phyloP scores from a whole-genome alignment of 768 basidiomycete genomes.

The Neoboletus magnificus region DNA sequence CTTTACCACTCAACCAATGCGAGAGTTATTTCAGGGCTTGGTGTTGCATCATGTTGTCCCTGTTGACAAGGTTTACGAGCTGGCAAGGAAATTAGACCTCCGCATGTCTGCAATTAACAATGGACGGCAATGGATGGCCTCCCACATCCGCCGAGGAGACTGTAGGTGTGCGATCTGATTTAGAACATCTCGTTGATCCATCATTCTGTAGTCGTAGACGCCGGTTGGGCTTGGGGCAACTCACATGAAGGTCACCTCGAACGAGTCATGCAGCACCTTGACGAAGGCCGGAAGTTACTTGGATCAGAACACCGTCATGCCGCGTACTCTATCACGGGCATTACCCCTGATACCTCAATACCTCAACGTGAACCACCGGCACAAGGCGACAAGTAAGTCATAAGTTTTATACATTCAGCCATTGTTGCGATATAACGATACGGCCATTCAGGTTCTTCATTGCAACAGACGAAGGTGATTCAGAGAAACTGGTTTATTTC shows the following conservation, averaged over 20 bases:
- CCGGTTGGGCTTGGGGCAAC: slow-evolving; percentile 34
- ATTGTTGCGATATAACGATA: neutral
- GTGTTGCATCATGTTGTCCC: slow-evolving; percentile 26
- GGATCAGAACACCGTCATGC: slow-evolving; percentile 12
- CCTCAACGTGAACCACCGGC: slow-evolving; percentile 16
- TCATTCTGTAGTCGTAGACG: slow-evolving; percentile 20
- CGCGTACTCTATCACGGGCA: slow-evolving; percentile 17
- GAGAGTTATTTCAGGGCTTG: slow-evolving; percentile 20
- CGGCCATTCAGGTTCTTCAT: slow-evolving; percentile 25
- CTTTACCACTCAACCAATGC: slow-evolving; percentile 19
- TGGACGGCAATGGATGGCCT: slow-evolving; percentile 36
- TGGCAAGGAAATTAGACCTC: slow-evolving; percentile 23
- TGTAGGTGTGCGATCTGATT: slow-evolving; percentile 22
- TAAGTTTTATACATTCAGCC: neutral
- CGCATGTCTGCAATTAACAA: slow-evolving; percentile 22
- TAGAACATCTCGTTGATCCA: neutral
- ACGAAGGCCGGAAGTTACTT: slow-evolving; percentile 28
- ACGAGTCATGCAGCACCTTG: slow-evolving; percentile 32
- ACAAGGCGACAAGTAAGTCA: slow-evolving; percentile 16
- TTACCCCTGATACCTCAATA: slow-evolving; percentile 8
- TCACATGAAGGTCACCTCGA: slow-evolving; percentile 31
- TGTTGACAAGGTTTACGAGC: slow-evolving; percentile 20
- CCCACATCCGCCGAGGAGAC: slow-evolving; percentile 39
- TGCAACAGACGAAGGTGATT: slow-evolving; percentile 38
- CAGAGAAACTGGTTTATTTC: slow-evolving; percentile 30